Base-by-base conservation (phyloP, 306 rosid species). In the Glycine soja region DNA sequence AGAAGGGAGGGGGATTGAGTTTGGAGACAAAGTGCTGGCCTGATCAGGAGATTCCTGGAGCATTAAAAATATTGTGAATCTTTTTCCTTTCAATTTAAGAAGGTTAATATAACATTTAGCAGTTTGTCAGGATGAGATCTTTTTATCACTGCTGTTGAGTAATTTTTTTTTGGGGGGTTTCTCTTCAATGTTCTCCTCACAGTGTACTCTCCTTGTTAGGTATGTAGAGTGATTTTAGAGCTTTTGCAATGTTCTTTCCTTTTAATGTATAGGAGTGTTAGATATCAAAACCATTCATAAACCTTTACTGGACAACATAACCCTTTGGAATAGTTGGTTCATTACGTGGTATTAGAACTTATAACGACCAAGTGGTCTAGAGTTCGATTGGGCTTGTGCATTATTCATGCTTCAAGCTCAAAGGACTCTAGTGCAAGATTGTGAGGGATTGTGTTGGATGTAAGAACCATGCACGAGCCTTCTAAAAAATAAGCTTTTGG, bases 381-480 rank as follows among this genome's bases (percentile, higher is more conserved):
- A 40, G 78, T 56, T 72, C 10, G 14, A 40, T 42, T 47, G 42
- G 42, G 52, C 56, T 43, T 74, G 68, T 74, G 68, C 69, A 15
- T 57, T 18, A 18, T 40, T 32, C 15, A 62, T 76, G 72, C 70
- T 75, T 58, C 6, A 59, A 75, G 19, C 24, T 32, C 53, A 54
- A 5, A 57, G 68, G 54, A 51, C 5, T 45, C 56, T 59, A 42
- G 46, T 13, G 36, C 2, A 10, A 11, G 14, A 42, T n/a, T 13
- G 36, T 4, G 14, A 11, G 14, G 11, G 66, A 36, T 19, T 11
- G 68, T 18, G 32, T 52, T 64, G 19, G 62, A 66, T 66, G 24
- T 56, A 69, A 54, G 40, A 78, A 45, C 38, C 61, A 70, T 70
- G 51, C 51, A 30, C n/a, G 24, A 68, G 68, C 8, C 70, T 30